Evolutionary conservation across 129 eudicot genomes (phyloP).

Genomic region (Erigeron canadensis): DNA sequence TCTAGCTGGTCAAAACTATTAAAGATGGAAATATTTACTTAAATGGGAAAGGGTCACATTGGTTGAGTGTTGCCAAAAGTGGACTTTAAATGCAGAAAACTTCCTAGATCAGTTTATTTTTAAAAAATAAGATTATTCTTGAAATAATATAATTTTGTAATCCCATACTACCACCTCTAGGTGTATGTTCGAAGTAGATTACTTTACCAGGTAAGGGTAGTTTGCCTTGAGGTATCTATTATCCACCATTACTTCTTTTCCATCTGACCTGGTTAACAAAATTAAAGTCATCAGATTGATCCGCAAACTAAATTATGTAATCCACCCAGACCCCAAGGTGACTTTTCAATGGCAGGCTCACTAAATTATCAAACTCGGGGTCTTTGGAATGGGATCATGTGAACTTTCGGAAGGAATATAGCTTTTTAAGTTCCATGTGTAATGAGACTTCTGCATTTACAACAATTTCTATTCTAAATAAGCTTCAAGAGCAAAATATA

Average conservation of each 20-base stretch:
- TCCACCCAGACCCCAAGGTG: constrained; percentile 2
- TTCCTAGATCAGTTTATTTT: background rate
- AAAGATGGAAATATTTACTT: background rate
- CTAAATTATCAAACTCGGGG: background rate
- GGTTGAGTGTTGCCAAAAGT: background rate
- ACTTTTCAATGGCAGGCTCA: background rate
- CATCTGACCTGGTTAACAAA: constrained; percentile 59
- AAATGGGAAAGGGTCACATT: background rate
- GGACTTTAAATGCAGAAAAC: background rate
- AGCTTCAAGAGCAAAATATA: background rate
- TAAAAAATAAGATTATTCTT: background rate
- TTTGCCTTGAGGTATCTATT: constrained; percentile 77
- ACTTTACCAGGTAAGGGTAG: constrained; percentile 65
- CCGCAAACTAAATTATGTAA: background rate
- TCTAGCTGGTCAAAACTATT: background rate
- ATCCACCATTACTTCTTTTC: constrained; percentile 71
- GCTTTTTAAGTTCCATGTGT: background rate
- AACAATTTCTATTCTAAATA: background rate
- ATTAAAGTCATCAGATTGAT: background rate
- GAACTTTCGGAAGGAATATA: background rate
- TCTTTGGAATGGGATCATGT: constrained; percentile 1
- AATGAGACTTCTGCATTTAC: background rate
- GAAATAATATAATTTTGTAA: background rate
- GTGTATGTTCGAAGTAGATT: background rate
- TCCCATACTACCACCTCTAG: background rate